Evolutionary conservation across 2,329 filamentous ascomycete species (phyloP).

Genomic region (Hypoxylon sp.): DNA sequence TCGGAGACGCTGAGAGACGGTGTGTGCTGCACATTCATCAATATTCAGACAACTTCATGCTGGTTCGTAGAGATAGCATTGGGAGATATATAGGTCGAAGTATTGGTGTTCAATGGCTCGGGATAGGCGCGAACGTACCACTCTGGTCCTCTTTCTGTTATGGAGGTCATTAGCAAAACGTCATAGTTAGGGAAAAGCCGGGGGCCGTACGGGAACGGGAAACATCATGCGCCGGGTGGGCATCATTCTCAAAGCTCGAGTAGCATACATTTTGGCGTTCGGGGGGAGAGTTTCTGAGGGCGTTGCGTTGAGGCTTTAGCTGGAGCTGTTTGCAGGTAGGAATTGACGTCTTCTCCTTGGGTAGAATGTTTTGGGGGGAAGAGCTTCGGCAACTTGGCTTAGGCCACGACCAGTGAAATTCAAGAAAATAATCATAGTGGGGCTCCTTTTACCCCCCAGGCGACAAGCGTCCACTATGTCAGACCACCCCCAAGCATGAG

Average conservation of each 20-base stretch:
- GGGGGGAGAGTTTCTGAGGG: slow-evolving; percentile 42
- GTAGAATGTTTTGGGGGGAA: slow-evolving; percentile 33
- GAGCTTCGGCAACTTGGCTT: slow-evolving; percentile 37
- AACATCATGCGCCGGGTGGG: slow-evolving; percentile 74
- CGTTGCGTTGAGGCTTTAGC: slow-evolving; percentile 13
- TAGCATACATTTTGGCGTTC: slow-evolving; percentile 70
- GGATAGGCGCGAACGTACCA: slow-evolving; percentile 63
- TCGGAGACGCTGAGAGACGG: slow-evolving; percentile 93
- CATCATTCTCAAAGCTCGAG: slow-evolving; percentile 74
- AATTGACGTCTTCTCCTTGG: slow-evolving; percentile 25
- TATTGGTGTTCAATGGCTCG: slow-evolving; percentile 38
- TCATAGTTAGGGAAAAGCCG: slow-evolving; percentile 46
- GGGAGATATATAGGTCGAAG: slow-evolving; percentile 10
- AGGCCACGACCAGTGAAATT: slow-evolving; percentile 36
- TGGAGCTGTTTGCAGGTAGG: slow-evolving; percentile 13
- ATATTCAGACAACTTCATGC: slow-evolving; percentile 27
- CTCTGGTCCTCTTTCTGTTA: slow-evolving; percentile 74
- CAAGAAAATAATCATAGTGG: slow-evolving; percentile 40
- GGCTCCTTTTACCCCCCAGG: slow-evolving; percentile 17
- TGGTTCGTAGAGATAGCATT: slow-evolving; percentile 7
- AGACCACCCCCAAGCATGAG: slow-evolving; percentile 35
- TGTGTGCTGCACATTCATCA: slow-evolving; percentile 76
- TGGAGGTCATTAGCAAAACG: slow-evolving; percentile 52
- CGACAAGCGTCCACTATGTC: slow-evolving; percentile 30
- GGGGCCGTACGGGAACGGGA: slow-evolving; percentile 75